Evolutionary conservation across 495 filamentous ascomycete genomes (phyloP).

Genomic region (Tuber brumale): DNA sequence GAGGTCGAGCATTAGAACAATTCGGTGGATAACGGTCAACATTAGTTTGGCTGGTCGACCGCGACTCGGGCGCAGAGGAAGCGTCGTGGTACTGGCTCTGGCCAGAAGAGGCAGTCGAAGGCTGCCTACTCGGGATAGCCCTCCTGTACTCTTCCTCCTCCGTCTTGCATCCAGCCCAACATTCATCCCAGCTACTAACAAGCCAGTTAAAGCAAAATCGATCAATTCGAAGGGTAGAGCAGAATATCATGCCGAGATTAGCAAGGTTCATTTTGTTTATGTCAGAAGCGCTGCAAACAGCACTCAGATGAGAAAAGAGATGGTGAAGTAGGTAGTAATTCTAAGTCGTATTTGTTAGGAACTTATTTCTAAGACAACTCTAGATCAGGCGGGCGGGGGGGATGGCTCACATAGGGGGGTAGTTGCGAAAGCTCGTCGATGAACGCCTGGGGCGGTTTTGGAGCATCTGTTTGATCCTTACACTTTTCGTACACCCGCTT

Average conservation of each 20-base stretch:
- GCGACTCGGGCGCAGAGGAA: conserved; percentile 19
- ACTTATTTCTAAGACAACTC: not conserved
- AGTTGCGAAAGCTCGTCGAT: conserved; percentile 40
- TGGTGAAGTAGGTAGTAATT: conserved; percentile 42
- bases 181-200: conserved; percentile 38
- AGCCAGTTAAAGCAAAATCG: conserved; percentile 42
- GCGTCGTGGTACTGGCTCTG: conserved; percentile 18
- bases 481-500: conserved; percentile 42
- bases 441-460: conserved; percentile 37
- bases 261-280: conserved; percentile 42
- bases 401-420: conserved; percentile 39
- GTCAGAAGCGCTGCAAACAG: conserved; percentile 35
- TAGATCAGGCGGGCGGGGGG: not conserved
- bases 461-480: conserved; percentile 39
- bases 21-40: conserved; percentile 37
- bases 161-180: conserved; percentile 39
- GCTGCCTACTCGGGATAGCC: conserved; percentile 23
- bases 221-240: conserved; percentile 41
- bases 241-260: conserved; percentile 43
- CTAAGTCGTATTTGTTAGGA: conserved; percentile 16
- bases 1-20: conserved; percentile 19
- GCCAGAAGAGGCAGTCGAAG: conserved; percentile 27
- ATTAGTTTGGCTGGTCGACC: conserved; percentile 25
- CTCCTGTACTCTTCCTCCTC: conserved; percentile 40
- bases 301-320: conserved; percentile 40